Evolutionary conservation across 2,329 filamentous ascomycete species (phyloP), one percentile per base, ranked within the genome.

Genomic region (Fusarium newnesense): DNA sequence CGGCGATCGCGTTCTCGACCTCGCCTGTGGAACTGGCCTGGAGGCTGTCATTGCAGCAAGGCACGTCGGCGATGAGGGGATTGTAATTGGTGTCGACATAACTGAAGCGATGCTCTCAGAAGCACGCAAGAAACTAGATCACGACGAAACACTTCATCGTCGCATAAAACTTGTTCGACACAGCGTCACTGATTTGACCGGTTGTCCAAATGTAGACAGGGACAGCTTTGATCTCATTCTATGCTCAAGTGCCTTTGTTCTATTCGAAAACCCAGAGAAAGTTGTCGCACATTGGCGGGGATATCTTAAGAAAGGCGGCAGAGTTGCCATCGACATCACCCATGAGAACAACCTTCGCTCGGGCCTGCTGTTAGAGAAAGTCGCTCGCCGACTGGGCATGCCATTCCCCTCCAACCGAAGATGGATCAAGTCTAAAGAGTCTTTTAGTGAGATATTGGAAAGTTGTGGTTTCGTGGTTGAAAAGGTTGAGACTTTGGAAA

Each of bases 1-100:
- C 1, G 76, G 79, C n/a, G 66, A 81, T 43, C 72, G 65, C 28
- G 67, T 82, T 30, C 78, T 82, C 7, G 70, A 75, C 37, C 76
- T 81, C n/a, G 79, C 76, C 36, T 82, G 81, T 64, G 81, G 81
- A n/a, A 82, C 81, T 16, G 81, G 80, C 9, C 70, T 81, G 7
- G 80, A 81, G 26, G 72, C 75, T 12, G 77, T 79, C 57, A 71
- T 78, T 21, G 78, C 79, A n/a, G 79, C 79, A 4, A 73, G 76
- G 5, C 43, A 36, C 7, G 73, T 80, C 15, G 77, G 79, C 15
- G 70, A 75, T 4, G 46, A 69, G 5, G 81, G 79, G 13, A 52
- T 63, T 36, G 72, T 82, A 21, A 44, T 80, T 13, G 81, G 75
- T 24, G 74, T 82, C n/a, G 81, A 83, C 63, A 70, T 78, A 39